Evolutionary conservation across 192 early-diverging fungal species (phyloP).

Genomic region (Haplosporangium gracile): DNA sequence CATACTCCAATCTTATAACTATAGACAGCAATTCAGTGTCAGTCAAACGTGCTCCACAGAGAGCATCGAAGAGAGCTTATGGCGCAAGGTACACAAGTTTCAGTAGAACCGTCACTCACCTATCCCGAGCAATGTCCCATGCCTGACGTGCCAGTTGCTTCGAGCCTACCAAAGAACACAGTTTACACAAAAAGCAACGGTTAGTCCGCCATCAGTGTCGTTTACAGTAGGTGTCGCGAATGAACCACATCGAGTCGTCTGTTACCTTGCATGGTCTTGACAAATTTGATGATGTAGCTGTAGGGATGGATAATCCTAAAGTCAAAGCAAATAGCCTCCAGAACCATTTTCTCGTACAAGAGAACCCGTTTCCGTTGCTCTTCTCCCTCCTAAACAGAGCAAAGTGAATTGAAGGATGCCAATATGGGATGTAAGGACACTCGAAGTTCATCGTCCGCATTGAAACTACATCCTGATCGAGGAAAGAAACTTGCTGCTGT

Average conservation of each 20-base stretch:
- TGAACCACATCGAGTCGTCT: neutral
- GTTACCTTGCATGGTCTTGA: conserved; percentile 72
- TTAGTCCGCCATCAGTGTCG: neutral
- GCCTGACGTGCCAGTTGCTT: conserved; percentile 63
- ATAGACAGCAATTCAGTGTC: neutral
- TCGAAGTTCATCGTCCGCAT: neutral
- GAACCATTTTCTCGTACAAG: conserved; percentile 76
- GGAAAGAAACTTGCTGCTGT: neutral
- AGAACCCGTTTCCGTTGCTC: conserved; percentile 75
- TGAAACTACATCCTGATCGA: neutral
- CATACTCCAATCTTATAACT: conserved; percentile 71
- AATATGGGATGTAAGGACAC: no score
- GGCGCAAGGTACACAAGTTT: neutral
- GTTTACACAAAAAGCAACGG: neutral
- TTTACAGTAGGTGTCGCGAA: neutral
- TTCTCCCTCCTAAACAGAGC: conserved; percentile 66
- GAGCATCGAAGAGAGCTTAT: neutral
- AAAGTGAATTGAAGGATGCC: neutral
- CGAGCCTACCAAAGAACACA: conserved; percentile 37
- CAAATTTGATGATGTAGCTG: conserved; percentile 79
- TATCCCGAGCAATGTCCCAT: conserved; percentile 62
- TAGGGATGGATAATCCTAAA: conserved; percentile 84
- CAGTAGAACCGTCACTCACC: conserved; percentile 30
- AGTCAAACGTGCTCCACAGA: neutral
- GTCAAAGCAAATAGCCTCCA: conserved; percentile 86